phyloP scores from a whole-genome alignment of 805 yeast genomes.

The Lachancea quebecensis region DNA sequence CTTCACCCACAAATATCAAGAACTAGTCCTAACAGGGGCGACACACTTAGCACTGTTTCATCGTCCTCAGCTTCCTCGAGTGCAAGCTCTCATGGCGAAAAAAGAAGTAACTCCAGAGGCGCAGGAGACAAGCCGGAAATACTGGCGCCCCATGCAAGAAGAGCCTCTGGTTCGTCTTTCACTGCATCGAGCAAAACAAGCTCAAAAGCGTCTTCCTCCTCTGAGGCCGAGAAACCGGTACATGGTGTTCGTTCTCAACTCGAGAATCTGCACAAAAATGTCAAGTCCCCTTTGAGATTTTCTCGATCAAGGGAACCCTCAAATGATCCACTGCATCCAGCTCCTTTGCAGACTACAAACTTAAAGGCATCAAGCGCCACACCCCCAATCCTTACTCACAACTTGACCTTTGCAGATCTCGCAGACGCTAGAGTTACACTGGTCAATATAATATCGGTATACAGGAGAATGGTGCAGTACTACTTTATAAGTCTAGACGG shows the following conservation, averaged over 20 bases:
- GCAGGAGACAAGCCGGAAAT: constrained; percentile 5
- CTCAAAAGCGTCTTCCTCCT: constrained; percentile 1
- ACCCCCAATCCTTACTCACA: not conserved
- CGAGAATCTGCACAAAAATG: constrained; percentile 3
- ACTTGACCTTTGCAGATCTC: constrained; percentile 9
- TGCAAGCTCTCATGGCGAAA: constrained; percentile 8
- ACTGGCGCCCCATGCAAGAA: constrained; percentile 8
- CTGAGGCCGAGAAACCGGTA: constrained; percentile 3
- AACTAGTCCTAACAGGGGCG: constrained; percentile 1
- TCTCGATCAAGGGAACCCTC: constrained; percentile 8
- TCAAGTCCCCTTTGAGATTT: constrained; percentile 7
- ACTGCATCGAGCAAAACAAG: not conserved
- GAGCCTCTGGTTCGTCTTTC: constrained; percentile 5
- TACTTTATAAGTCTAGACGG: constrained; percentile 21
- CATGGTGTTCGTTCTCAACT: constrained; percentile 1
- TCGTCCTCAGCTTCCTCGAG: constrained; percentile 9
- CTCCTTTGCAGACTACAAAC: not conserved
- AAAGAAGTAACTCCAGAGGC: not conserved
- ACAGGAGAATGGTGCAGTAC: constrained; percentile 22
- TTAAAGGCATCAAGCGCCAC: not conserved
- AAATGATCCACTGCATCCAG: constrained; percentile 5
- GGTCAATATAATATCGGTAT: constrained; percentile 28
- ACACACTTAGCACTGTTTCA: constrained; percentile 3
- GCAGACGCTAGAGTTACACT: constrained; percentile 24
- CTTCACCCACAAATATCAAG: not conserved